These are phyloP conservation scores for Lignosus rhinocerotis DNA, from an alignment of 1,284 basidiomycete genomes.

Conservation along the genomic window DNA sequence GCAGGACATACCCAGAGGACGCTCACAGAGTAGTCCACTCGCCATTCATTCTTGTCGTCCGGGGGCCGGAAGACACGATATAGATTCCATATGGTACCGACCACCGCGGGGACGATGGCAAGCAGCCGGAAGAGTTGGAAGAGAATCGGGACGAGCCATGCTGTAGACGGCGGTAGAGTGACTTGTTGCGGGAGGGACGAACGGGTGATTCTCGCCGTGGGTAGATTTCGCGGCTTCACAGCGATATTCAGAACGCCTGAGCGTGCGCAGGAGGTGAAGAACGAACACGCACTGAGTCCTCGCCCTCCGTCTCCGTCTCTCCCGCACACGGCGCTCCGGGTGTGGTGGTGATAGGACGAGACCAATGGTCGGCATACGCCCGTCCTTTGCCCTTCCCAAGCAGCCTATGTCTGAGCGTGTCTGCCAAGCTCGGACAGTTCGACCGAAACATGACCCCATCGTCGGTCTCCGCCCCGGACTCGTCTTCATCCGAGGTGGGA, in stretches of 20 bases:
- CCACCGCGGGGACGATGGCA: conserved; percentile 68
- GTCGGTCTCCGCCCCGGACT: conserved; percentile 29
- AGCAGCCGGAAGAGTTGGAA: conserved; percentile 58
- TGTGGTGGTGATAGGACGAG: conserved; percentile 54
- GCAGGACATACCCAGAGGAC: conserved; percentile 61
- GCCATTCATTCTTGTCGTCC: conserved; percentile 25
- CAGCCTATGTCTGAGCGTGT: conserved; percentile 28
- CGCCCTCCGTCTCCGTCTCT: conserved; percentile 76
- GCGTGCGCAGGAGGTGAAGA: too few relatives aligned
- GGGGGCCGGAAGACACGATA: conserved; percentile 51
- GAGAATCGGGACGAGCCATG: conserved; percentile 40
- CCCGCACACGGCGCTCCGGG: conserved; percentile 63
- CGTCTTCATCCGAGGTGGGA: conserved; percentile 27
- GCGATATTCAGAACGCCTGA: not conserved
- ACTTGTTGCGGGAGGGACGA: conserved; percentile 46
- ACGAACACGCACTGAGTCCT: conserved; percentile 60
- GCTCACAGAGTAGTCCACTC: conserved; percentile 62
- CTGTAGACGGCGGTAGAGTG: conserved; percentile 32
- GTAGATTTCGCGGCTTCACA: conserved; percentile 49
- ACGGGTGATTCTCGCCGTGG: conserved; percentile 57
- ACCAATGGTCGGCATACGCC: conserved; percentile 21
- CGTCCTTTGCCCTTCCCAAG: conserved; percentile 37
- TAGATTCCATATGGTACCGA: conserved; percentile 63
- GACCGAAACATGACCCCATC: conserved; percentile 26
- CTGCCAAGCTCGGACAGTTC: conserved; percentile 1